Base-by-base conservation (phyloP, 2,329 filamentous ascomycete genomes). In the Phaeosphaeriaceae sp. region DNA sequence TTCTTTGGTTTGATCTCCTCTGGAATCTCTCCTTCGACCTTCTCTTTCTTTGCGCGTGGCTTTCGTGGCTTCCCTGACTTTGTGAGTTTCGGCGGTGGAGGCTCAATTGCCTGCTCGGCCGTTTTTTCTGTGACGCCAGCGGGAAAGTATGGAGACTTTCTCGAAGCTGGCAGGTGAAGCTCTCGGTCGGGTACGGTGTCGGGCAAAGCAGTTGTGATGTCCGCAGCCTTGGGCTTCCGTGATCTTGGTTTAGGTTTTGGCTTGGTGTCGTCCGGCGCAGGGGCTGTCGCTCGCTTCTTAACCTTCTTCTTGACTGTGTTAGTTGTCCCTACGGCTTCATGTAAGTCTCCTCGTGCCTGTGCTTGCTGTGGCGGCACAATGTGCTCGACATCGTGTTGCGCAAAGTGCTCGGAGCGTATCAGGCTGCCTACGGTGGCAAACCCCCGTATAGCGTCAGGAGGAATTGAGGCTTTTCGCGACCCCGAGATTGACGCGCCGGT, bases 401-500 rank as follows among this genome's bases (percentile, higher is more conserved):
- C 63, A 44, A 74, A 69, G 48, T 71, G 68, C 41, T 70, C 66
- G 1, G 71, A 71, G 54, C 64, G 67, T n/a, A 76, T 52, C 17
- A 78, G 57, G 52, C 69, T 74, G 51, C 63, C 62, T 7, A 74
- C 73, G 54, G 73, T 76, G 66, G 72, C 72, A 53, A 76, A 77
- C 21, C 74, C 75, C 54, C 68, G 66, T 2, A 61, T 48, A 13
- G 64, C 67, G 7, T 61, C 67, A 20, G 66, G 57, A 21, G 75
- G 70, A 27, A 74, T 66, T 1, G 64, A 53, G 21, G 63, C 65
- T 51, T 70, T 73, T 44, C 68, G 64, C 25, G 69, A 69, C 4
- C 70, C 72, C 20, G 60, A 59, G 54, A 53, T 65, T 22, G 74
- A 74, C 72, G 70, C 71, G 70, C 63, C 63, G 42, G 33, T 5